Evolutionary conservation across 2,329 filamentous ascomycete species (phyloP), one percentile per base, ranked within the genome.

Genomic region (Corinectria fuckeliana): DNA sequence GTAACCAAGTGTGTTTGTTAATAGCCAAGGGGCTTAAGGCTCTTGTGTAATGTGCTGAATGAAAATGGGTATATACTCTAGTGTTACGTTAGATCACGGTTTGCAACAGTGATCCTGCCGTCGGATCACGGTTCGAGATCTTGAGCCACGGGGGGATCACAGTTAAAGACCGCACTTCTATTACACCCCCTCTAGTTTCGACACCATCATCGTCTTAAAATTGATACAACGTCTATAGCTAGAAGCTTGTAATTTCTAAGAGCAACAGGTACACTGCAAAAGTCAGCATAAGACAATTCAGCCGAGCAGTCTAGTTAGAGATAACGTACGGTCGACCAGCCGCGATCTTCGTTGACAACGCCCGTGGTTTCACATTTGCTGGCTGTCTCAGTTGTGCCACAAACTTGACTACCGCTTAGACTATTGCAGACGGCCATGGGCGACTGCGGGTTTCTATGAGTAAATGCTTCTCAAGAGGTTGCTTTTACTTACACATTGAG

Each of bases 391-490:
- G 26, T 48, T 21, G 45, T 34, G 26, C 28, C 18, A 34, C 45
- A 48, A 62, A 83, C 84, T 73, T 93, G 94, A 69, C 84, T 84
- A 64, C 86, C 84, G 72, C 92, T 87, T 76, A 94, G 95, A 6
- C 25, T n/a, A 76, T 96, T 97, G 84, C 97, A 97, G 52, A 90
- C 76, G n/a, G 88, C 84, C 8, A 88, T 81, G 1, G 85, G 84
- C 2, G 77, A 78, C 28, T 77, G 72, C 39, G 73, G 36, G 36
- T 39, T 39, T 39, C 36, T 39, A 16, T 39, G 16, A 39, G 36
- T 39, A 39, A 20, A 34, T 13, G 66, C 10, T 26, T 9, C n/a
- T 48, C 10, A 48, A 32, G 26, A 20, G 25, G 45, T 32, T 32
- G 8, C n/a, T 21, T 32, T 48, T 48, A 48, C 45, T 48, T 48